A percentile compares a stretch with the other conserved stretches of the same genome.
Conservation (phyloP, 768 basidiomycete genomes). For the Ephemerocybe angulata region DNA sequence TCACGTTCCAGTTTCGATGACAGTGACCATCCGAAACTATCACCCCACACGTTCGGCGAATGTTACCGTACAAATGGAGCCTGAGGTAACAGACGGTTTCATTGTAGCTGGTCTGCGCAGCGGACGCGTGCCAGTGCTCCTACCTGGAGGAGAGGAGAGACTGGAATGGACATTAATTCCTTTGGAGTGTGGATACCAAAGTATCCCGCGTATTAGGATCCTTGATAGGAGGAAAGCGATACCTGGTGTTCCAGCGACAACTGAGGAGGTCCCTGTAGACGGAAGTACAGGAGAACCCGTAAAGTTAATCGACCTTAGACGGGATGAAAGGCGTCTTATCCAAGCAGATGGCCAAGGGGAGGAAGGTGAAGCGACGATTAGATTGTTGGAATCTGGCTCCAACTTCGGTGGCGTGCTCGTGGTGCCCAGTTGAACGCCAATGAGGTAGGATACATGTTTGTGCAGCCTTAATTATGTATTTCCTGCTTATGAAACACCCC, state of each 20-base stretch:
- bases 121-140: slow-evolving; percentile 64
- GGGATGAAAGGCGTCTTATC: slow-evolving; percentile 25
- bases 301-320: slow-evolving; percentile 50
- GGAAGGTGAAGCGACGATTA: slow-evolving; percentile 15
- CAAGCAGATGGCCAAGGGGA: background rate
- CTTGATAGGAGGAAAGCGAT: slow-evolving; percentile 43
- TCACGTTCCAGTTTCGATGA: slow-evolving; percentile 56
- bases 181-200: slow-evolving; percentile 67
- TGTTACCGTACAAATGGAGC: slow-evolving; percentile 69
- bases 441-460: background rate
- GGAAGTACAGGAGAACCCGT: slow-evolving; percentile 47
- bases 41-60: slow-evolving; percentile 63
- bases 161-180: slow-evolving; percentile 69
- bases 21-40: slow-evolving; percentile 62
- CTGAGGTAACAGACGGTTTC: slow-evolving; percentile 66
- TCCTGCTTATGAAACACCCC: slow-evolving; percentile 17
- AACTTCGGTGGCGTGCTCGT: slow-evolving; percentile 31
- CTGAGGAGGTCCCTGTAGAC: slow-evolving; percentile 30
- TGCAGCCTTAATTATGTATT: background rate
- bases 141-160: slow-evolving; percentile 67
- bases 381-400: slow-evolving; percentile 12
- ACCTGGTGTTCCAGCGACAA: slow-evolving; percentile 20
- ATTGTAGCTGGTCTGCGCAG: slow-evolving; percentile 73
- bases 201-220: slow-evolving; percentile 60
- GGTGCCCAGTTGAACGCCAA: slow-evolving; percentile 17